Evolutionary conservation across 208 protist genomes (phyloP).

Genomic region (Leishmania lainsoni): DNA sequence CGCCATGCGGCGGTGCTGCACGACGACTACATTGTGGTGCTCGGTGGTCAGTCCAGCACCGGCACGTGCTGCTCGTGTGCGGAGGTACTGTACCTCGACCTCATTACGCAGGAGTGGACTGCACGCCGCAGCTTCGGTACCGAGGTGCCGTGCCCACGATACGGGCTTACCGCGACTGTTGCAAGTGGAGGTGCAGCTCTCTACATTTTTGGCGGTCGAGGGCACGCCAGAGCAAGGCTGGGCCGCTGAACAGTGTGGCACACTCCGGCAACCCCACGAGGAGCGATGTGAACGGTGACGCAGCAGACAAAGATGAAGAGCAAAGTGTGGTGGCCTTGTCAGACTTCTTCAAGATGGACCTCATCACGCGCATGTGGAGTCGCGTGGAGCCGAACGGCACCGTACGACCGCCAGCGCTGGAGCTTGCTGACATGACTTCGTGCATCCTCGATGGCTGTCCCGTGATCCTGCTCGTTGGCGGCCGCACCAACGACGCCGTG

Average conservation of each 20-base stretch:
- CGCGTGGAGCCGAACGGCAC: slow-evolving; percentile 53
- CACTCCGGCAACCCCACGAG: not conserved
- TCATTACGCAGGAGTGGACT: slow-evolving; percentile 41
- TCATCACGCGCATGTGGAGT: slow-evolving; percentile 59
- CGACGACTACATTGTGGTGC: slow-evolving; percentile 61
- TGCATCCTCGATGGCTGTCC: slow-evolving; percentile 39
- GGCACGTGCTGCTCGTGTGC: slow-evolving; percentile 32
- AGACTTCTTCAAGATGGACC: slow-evolving; percentile 71
- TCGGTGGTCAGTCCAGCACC: slow-evolving; percentile 47
- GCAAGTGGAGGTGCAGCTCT: slow-evolving; percentile 20
- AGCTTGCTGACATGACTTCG: slow-evolving; percentile 55
- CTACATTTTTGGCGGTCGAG: slow-evolving; percentile 54
- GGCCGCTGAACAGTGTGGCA: not conserved
- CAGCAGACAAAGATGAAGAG: not conserved
- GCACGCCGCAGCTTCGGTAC: slow-evolving; percentile 37
- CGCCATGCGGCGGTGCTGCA: slow-evolving; percentile 58
- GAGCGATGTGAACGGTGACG: not conserved
- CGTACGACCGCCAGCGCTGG: slow-evolving; percentile 55
- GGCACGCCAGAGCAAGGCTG: slow-evolving; percentile 3
- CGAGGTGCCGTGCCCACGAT: slow-evolving; percentile 49
- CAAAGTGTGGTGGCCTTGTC: slow-evolving; percentile 15
- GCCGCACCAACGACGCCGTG: slow-evolving; percentile 9
- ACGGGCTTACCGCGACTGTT: slow-evolving; percentile 53
- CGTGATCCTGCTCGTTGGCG: slow-evolving; percentile 61
- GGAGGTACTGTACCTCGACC: slow-evolving; percentile 57